Base-by-base conservation (phyloP, 345 rosid species). In the Pelargonium nanum region DNA sequence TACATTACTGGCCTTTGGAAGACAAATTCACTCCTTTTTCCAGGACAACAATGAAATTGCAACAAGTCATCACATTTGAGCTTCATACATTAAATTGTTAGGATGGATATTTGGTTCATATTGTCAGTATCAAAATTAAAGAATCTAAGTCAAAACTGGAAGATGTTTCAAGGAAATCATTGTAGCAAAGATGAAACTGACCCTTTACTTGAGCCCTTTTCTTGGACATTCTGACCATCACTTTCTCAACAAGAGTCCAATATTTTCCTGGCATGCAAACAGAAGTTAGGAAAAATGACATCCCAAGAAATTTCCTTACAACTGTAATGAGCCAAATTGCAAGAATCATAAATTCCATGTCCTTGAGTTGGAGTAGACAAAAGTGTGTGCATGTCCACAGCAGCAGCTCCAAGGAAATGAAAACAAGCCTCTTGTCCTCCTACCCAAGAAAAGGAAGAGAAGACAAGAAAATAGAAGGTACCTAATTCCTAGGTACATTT, bases 351-450 rank as follows among this genome's bases (percentile, higher is more conserved):
- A 40, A 4, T 40, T 40, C 48, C 48, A 40, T 9, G 16, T 12
- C 48, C 16, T 40, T 40, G 48, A 17, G 16, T 40, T 40, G 48
- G 16, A 40, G 48, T 26, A 26, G 59, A 19, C 30, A 15, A 32
- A 23, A 21, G 19, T 26, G 34, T 30, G 0, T 20, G 20, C 28
- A 1, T 22, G 23, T 9, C 25, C 28, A 26, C 21, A 19, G 30
- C 65, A 53, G 56, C 4, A 17, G 2, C 24, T 9, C 57, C 65
- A 24, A 61, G 65, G 53, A 61, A 51, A 52, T 22, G 19, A 52
- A 59, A 61, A 50, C 34, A 28, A 1, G 51, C 34, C 40, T 55
- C 67, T 64, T 20, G 0, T 55, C 26, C 5, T 55, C 57, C 16
- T 5, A 15, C 32, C 67, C 67, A 55, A 8, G 9, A 28, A 28